Base-by-base conservation (phyloP, 768 basidiomycete genomes). In the Boletellus ananas region DNA sequence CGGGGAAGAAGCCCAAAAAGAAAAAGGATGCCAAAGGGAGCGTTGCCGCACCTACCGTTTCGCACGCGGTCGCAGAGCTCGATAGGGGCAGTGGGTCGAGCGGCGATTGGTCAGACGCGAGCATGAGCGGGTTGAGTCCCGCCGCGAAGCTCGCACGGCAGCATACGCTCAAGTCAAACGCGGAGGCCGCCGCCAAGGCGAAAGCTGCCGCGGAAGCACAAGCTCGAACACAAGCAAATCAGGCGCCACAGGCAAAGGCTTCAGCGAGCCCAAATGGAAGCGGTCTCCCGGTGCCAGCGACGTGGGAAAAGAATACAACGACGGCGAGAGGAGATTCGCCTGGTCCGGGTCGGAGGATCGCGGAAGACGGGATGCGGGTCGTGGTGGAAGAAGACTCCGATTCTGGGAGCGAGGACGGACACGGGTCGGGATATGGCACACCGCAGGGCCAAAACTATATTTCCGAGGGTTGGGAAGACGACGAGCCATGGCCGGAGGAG, bases 101-200 rank as follows among this genome's bases (percentile, higher is more conserved):
- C 17, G 49, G 64, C 29, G 87, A 88, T 58, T 87, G 87, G 82
- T 79, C 72, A 42, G 72, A 70, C 54, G 65, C 75, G 5, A 70
- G 77, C 50, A 68, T 90, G 72, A 81, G 78, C 44, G 94, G 92
- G 8, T 70, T 95, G 20, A 89, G 87, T 60, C 94, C 94, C 7
- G 94, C 94, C 14, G 94, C 94, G 3, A 85, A 87, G 65, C 77
- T 95, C 11, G 93, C 90, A 1, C 66, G 94, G 36, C 90, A 94
- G 65, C 93, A 95, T 67, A 96, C 94, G 5, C 80, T 96, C 52
- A 90, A 87, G 74, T 89, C 79, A 48, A 90, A 89, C 56, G 80
- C 79, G 4, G 71, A 72, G 41, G 76, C 74, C 3, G 77, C 74
- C 14, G 74, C 72, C 1, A 72, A 68, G 31, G 69, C 76, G 16